Percentiles rank a stretch among this genome's conserved stretches.
phyloP scores from a whole-genome alignment of 176 grass and related monocot species.

The Bonia amplexicaulis region DNA sequence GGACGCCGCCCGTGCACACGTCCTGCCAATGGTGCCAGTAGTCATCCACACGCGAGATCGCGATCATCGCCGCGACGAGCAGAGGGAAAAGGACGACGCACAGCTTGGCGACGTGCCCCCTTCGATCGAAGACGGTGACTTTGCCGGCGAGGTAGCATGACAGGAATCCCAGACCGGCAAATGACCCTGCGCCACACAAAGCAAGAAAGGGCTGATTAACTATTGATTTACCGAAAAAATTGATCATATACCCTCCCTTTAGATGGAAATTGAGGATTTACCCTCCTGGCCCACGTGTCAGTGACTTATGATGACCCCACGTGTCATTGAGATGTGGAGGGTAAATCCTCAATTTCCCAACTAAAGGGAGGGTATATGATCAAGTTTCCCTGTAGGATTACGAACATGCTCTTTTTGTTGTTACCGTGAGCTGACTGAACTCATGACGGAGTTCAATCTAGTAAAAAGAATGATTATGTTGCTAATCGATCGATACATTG shows the following conservation, averaged over 20 bases:
- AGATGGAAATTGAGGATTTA: too few relatives aligned
- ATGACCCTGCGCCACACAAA: slow-evolving; percentile 43
- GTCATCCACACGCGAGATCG: slow-evolving; percentile 64
- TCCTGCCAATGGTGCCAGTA: slow-evolving; percentile 83
- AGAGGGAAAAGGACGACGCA: slow-evolving; percentile 58
- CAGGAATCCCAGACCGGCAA: slow-evolving; percentile 55
- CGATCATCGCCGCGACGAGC: slow-evolving; percentile 45
- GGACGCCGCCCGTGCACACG: slow-evolving; percentile 44
- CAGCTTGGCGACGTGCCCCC: slow-evolving; percentile 57
- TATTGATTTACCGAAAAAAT: neutral
- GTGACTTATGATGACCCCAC: too few relatives aligned
- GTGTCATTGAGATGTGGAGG: too few relatives aligned
- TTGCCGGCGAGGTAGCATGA: slow-evolving; percentile 75
- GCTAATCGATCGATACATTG: too few relatives aligned
- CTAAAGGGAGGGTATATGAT: too few relatives aligned
- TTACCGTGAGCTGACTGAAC: neutral
- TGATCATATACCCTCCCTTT: too few relatives aligned
- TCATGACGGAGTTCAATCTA: neutral
- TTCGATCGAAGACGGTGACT: slow-evolving; percentile 47
- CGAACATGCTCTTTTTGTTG: neutral
- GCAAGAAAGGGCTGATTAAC: neutral
- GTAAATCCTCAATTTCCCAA: too few relatives aligned
- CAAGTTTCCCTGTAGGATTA: neutral
- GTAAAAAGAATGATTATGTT: neutral
- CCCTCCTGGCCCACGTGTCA: too few relatives aligned